Evolutionary conservation across 768 basidiomycete genomes (phyloP).

Genomic region (Dioszegia aurantiaca): DNA sequence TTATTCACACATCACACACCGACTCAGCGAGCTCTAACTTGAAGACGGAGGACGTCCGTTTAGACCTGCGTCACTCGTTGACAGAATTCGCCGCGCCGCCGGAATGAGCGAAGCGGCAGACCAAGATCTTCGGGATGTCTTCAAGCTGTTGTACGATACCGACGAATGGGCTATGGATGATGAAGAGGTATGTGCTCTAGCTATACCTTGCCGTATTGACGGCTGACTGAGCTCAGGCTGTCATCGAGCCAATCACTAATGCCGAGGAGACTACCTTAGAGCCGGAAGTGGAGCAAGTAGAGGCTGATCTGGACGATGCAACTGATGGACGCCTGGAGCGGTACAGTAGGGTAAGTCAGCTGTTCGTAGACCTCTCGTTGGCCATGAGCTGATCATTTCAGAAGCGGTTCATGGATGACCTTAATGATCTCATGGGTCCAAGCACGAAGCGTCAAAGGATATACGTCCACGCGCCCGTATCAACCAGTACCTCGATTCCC

Average conservation of each 20-base stretch:
- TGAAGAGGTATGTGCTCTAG: constrained; percentile 20
- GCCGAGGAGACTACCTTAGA: neutral
- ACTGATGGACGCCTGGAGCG: constrained; percentile 7
- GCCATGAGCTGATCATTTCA: neutral
- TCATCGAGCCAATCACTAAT: no score
- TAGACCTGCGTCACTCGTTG: no score
- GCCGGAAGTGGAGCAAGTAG: constrained; percentile 21
- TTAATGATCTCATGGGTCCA: constrained; percentile 24
- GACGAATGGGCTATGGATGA: constrained; percentile 24
- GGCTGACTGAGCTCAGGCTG: neutral
- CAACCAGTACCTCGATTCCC: constrained; percentile 1
- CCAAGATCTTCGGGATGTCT: constrained; percentile 35
- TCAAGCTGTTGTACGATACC: constrained; percentile 28
- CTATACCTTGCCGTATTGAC: no score
- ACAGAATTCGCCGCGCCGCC: neutral
- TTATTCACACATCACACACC: no score
- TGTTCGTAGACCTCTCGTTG: neutral
- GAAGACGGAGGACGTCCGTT: no score
- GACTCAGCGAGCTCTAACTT: neutral
- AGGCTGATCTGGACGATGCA: constrained; percentile 10
- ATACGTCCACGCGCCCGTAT: constrained; percentile 8
- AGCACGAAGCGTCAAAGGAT: constrained; percentile 19
- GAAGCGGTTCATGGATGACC: constrained; percentile 27
- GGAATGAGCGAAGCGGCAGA: constrained; percentile 23
- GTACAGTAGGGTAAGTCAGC: constrained; percentile 13